Conservation (phyloP, 139 green algal species). For the Pseudopediastrum boryanum region DNA sequence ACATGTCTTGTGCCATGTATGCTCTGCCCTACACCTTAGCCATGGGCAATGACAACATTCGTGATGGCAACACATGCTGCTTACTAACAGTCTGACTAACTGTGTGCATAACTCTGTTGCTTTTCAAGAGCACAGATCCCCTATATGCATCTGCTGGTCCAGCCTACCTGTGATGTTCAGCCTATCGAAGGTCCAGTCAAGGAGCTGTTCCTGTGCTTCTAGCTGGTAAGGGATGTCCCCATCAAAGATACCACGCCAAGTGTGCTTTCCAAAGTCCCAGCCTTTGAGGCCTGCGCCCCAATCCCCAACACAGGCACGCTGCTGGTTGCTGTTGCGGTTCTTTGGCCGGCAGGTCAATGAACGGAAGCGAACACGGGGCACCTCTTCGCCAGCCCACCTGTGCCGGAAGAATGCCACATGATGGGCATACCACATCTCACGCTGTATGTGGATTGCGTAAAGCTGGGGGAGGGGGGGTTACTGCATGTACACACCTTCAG, state of each 20-base stretch:
- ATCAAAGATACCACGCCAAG: conserved; percentile 12
- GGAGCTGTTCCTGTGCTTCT: conserved; percentile 18
- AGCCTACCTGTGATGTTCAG: background rate
- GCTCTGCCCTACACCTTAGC: background rate
- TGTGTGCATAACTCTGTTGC: background rate
- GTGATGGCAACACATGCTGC: background rate
- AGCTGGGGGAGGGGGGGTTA: background rate
- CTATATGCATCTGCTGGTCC: too few relatives aligned
- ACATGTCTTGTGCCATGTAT: conserved; percentile 24
- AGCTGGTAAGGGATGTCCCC: conserved; percentile 14
- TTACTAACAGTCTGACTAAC: background rate
- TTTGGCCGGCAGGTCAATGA: conserved; percentile 5
- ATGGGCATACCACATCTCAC: background rate
- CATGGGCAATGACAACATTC: background rate
- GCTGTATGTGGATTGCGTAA: background rate
- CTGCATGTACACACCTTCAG: background rate
- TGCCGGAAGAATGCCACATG: background rate
- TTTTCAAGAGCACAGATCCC: background rate
- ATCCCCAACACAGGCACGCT: conserved; percentile 9
- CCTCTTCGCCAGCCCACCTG: conserved; percentile 26
- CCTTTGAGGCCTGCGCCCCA: conserved; percentile 25
- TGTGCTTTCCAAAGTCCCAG: conserved; percentile 42
- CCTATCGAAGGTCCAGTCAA: conserved; percentile 26
- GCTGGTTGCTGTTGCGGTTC: background rate
- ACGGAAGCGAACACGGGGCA: conserved; percentile 9